A percentile compares a stretch with the other conserved stretches of the same genome.
These are phyloP conservation scores for Cadophora malorum DNA, from an alignment of 2,329 filamentous ascomycete species.

Conservation along the genomic window DNA sequence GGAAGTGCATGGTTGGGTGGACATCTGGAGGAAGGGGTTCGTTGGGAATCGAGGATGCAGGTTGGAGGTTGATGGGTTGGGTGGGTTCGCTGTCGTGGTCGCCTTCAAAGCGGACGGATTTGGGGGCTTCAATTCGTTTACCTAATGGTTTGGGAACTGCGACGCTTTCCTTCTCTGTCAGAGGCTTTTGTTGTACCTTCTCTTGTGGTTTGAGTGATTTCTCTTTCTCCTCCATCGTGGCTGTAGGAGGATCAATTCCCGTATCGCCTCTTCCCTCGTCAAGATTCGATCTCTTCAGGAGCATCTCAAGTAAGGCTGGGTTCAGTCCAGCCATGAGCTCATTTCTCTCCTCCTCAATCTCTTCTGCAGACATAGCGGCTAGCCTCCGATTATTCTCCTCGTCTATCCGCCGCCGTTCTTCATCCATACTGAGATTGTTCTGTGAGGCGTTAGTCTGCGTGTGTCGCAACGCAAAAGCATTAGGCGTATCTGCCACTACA, in stretches of 20 bases:
- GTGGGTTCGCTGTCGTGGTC: conserved; percentile 49
- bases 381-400: conserved; percentile 79
- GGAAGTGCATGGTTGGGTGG: conserved; percentile 48
- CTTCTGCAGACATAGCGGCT: conserved; percentile 77
- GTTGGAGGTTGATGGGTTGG: conserved; percentile 50
- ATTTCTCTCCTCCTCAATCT: conserved; percentile 80
- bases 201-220: not conserved
- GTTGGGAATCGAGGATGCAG: conserved; percentile 38
- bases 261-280: conserved; percentile 45
- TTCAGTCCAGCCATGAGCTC: conserved; percentile 83
- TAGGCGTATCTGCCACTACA: conserved; percentile 27
- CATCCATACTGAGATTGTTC: conserved; percentile 46
- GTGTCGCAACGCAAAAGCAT: conserved; percentile 32
- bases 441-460: conserved; percentile 34
- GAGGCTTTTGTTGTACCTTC: too few species aligned
- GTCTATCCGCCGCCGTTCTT: conserved; percentile 77
- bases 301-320: conserved; percentile 74
- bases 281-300: conserved; percentile 58
- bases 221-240: not conserved
- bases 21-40: conserved; percentile 67
- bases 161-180: conserved; percentile 21
- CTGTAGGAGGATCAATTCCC: conserved; percentile 34
- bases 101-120: conserved; percentile 47
- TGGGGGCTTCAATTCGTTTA: conserved; percentile 49
- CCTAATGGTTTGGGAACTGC: conserved; percentile 38